These are phyloP conservation scores for Ampelocalamus luodianensis DNA, from an alignment of 176 grass and related monocot genomes.

Conservation along the genomic window DNA sequence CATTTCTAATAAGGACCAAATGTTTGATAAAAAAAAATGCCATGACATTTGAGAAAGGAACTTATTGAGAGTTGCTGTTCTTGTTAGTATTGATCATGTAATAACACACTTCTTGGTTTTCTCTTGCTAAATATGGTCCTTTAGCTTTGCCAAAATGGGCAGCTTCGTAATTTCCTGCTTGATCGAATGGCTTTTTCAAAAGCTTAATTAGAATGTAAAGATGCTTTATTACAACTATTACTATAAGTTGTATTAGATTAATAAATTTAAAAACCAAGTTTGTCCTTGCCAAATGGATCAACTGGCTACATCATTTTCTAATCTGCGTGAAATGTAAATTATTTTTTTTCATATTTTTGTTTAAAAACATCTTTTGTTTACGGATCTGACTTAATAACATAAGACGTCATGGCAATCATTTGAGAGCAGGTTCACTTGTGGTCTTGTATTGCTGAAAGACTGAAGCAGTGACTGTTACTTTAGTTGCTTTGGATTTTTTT, in stretches of 20 bases:
- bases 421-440: conserved; percentile 15
- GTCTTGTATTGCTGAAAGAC: background rate
- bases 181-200: background rate
- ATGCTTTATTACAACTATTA: background rate
- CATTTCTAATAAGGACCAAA: background rate
- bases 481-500: conserved; percentile 1
- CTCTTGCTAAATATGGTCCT: background rate
- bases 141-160: conserved; percentile 6
- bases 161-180: background rate
- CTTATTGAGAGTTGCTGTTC: background rate
- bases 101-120: background rate
- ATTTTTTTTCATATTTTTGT: background rate
- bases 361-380: background rate
- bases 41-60: background rate
- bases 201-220: background rate
- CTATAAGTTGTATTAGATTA: background rate
- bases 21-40: background rate
- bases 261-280: background rate
- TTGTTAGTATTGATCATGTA: background rate
- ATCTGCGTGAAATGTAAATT: background rate
- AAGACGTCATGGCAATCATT: background rate
- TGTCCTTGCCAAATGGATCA: background rate
- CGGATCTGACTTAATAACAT: background rate
- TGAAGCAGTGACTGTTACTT: background rate
- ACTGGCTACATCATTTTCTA: background rate